Evolutionary conservation across 2,329 filamentous ascomycete species (phyloP), one percentile per base, ranked within the genome.

Genomic region (Periglandula ipomoeae): DNA sequence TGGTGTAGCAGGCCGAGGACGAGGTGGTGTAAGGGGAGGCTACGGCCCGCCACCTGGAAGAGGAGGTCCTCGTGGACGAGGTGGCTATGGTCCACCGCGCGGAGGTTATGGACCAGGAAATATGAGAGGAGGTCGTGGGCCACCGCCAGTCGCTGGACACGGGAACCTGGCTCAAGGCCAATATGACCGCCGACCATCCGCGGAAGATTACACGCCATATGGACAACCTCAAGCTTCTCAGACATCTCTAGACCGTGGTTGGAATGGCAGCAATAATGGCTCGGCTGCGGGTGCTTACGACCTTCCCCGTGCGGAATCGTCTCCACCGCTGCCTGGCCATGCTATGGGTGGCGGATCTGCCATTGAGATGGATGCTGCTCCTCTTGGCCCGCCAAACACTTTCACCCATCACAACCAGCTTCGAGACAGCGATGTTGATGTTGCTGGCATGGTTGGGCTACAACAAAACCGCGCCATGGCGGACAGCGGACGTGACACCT

Each of bases 351-450:
- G 82, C 11, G 82, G 82, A 9, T 83, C 84, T 59, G 81, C 85
- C 3, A 78, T 89, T 47, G 89, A 93, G 63, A 90, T 94, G 87
- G 84, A 90, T 62, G 82, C 84, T 30, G 75, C 72, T 47, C 74
- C 75, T n/a, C 63, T 65, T 48, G 67, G 65, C 24, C 53, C 68
- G 3, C 70, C 68, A 13, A 58, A 58, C 35, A 68, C 65, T 13
- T 73, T 69, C 53, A 73, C 68, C 19, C 70, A 73, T 49, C 74
- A 71, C 49, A 69, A 69, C 45, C 65, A 67, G 32, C 63, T 79
- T 17, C 70, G 75, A 44, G 83, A 87, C 47, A 85, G 78, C 55
- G 84, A 89, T 59, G 75, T 75, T 1, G 85, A 89, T 62, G 82
- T 88, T 48, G 79, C 79, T 48, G 85, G 84, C 46, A 86, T 89